These are phyloP conservation scores for Lablab purpureus DNA, from an alignment of 306 rosid species.

Conservation along the genomic window DNA sequence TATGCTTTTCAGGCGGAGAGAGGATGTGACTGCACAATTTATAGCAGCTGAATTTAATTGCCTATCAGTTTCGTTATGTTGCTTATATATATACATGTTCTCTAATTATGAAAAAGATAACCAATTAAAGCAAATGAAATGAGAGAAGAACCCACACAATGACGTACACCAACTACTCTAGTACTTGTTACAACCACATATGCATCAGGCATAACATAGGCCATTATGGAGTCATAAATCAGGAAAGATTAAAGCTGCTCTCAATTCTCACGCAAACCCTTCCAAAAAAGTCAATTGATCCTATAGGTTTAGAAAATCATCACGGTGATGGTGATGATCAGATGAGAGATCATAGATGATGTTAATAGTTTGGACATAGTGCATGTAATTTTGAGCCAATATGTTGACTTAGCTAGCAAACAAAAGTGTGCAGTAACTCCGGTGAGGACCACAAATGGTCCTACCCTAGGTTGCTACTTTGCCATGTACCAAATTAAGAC, in stretches of 20 bases:
- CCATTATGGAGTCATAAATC: slow-evolving; percentile 44
- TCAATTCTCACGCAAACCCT: slow-evolving; percentile 50
- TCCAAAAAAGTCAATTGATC: slow-evolving; percentile 46
- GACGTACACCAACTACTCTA: slow-evolving; percentile 29
- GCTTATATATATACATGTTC: slow-evolving; percentile 18
- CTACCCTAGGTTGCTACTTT: slow-evolving; percentile 35
- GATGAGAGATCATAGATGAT: slow-evolving; percentile 20
- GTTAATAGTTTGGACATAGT: slow-evolving; percentile 21
- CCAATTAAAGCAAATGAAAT: slow-evolving; percentile 15
- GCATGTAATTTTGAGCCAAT: slow-evolving; percentile 24
- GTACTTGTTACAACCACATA: slow-evolving; percentile 33
- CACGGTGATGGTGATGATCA: slow-evolving; percentile 27
- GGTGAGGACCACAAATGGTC: slow-evolving; percentile 26
- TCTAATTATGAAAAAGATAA: slow-evolving; percentile 24
- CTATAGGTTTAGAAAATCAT: slow-evolving; percentile 35
- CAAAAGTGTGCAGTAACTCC: slow-evolving; percentile 39
- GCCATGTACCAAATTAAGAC: slow-evolving; percentile 42
- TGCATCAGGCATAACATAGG: slow-evolving; percentile 12
- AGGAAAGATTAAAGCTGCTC: slow-evolving; percentile 46
- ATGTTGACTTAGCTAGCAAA: slow-evolving; percentile 35
- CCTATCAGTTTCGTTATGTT: slow-evolving; percentile 24
- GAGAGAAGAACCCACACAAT: slow-evolving; percentile 26
- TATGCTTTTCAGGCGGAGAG: background rate
- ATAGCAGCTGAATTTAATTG: slow-evolving; percentile 34
- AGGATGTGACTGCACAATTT: slow-evolving; percentile 35